Percentiles rank a stretch among this genome's conserved stretches.
Evolutionary conservation across 2,329 filamentous ascomycete species (phyloP).

Genomic region (Elsinoe ampelina): DNA sequence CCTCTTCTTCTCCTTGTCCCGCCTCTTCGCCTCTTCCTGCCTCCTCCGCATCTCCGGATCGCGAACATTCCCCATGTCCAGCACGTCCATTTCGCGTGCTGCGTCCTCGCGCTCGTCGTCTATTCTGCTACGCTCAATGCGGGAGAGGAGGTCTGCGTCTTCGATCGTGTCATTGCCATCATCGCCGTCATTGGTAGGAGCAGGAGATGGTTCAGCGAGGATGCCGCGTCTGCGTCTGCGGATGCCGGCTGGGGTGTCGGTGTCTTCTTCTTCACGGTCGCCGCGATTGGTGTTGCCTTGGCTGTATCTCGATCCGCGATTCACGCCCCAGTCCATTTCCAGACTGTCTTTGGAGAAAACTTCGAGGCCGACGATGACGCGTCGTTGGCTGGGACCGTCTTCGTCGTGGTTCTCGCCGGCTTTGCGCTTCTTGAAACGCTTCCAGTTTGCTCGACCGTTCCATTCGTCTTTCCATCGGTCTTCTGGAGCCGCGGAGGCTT

Average conservation of each 20-base stretch:
- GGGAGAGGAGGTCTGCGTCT: not conserved
- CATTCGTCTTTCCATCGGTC: conserved; percentile 67
- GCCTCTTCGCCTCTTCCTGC: conserved; percentile 19
- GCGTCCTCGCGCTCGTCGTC: conserved; percentile 1
- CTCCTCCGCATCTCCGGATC: conserved; percentile 14
- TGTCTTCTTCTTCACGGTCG: conserved; percentile 17
- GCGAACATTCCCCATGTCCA: conserved; percentile 5
- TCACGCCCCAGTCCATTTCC: not conserved
- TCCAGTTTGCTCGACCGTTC: conserved; percentile 96
- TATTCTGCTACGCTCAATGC: not conserved
- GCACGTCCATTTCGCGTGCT: not conserved
- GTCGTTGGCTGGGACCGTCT: conserved; percentile 36
- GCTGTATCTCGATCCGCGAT: not conserved
- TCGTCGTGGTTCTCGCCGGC: conserved; percentile 29
- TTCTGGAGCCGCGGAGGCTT: conserved; percentile 15
- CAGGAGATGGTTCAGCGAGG: conserved; percentile 5
- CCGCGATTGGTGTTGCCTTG: conserved; percentile 16
- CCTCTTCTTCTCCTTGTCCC: conserved; percentile 17
- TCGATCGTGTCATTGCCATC: conserved; percentile 10
- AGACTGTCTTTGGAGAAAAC: conserved; percentile 32
- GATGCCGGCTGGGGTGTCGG: conserved; percentile 14
- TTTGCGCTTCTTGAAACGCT: conserved; percentile 57
- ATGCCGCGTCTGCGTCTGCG: conserved; percentile 23
- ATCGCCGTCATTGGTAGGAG: conserved; percentile 14
- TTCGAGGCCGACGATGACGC: conserved; percentile 61